Conservation (phyloP, 306 rosid genomes). For the Acacia acuminata region DNA sequence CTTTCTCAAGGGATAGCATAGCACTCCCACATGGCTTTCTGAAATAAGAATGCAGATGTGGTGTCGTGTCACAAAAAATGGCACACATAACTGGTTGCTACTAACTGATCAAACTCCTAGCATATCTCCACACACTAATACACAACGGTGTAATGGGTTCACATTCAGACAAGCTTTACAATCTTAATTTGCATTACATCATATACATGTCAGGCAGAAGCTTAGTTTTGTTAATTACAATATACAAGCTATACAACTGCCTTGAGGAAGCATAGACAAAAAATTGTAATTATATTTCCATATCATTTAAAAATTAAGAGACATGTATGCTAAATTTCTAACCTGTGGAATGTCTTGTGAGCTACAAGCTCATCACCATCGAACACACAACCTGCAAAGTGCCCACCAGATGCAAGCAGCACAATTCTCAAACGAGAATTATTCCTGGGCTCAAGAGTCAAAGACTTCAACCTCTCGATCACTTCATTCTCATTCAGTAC, state of each 20-base stretch:
- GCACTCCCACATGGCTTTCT: neutral
- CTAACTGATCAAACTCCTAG: neutral
- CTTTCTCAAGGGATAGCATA: neutral
- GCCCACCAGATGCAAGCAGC: slow-evolving; percentile 92
- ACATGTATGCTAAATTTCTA: slow-evolving; percentile 20
- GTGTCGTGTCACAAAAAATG: neutral
- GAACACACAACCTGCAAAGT: slow-evolving; percentile 92
- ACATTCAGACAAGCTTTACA: slow-evolving; percentile 9
- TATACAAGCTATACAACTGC: neutral
- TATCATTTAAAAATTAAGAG: neutral
- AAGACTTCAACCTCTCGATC: slow-evolving; percentile 55
- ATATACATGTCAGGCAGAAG: neutral
- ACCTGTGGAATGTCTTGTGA: slow-evolving; percentile 98
- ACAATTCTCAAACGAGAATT: slow-evolving; percentile 65
- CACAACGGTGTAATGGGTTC: neutral
- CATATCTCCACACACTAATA: neutral
- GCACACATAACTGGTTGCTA: neutral
- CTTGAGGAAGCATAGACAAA: slow-evolving; percentile 6
- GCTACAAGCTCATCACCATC: slow-evolving; percentile 79
- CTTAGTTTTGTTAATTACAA: neutral
- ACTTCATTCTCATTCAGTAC: slow-evolving; percentile 48
- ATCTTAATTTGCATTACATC: slow-evolving; percentile 20
- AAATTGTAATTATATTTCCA: slow-evolving; percentile 12
- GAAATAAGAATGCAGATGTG: neutral
- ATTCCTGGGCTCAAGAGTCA: slow-evolving; percentile 68